Percentiles rank a stretch among this genome's conserved stretches.
phyloP scores from a whole-genome alignment of 164 flowering plant genomes.

The Echeveria elegans region DNA sequence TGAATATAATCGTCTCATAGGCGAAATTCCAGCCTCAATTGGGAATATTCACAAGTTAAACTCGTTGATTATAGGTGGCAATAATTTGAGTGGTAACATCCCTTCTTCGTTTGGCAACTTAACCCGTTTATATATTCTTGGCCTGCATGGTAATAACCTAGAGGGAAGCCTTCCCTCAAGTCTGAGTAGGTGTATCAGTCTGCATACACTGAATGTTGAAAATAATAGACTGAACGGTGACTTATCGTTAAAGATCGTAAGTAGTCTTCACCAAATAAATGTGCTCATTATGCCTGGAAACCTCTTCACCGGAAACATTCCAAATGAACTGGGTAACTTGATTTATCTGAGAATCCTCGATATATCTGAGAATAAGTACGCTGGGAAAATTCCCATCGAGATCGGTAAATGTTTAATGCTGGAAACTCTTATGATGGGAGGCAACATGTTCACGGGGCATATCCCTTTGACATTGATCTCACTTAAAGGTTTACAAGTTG shows the following conservation, averaged over 20 bases:
- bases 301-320: constrained; percentile 4
- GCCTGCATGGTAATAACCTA: not conserved
- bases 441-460: not conserved
- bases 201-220: not conserved
- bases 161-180: constrained; percentile 1
- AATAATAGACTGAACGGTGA: not conserved
- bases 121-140: not conserved
- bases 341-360: not conserved
- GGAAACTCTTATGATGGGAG: not conserved
- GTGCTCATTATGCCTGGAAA: not conserved
- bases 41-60: not conserved
- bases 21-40: constrained; percentile 3
- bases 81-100: not conserved
- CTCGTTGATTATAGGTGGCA: not conserved
- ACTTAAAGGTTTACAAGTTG: not conserved
- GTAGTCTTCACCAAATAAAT: not conserved
- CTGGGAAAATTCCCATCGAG: constrained; percentile 7
- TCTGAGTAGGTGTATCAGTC: not conserved
- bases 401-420: not conserved
- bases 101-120: constrained; percentile 6
- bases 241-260: not conserved
- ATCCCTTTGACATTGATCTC: constrained; percentile 1
- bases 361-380: not conserved
- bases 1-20: not conserved
- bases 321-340: not conserved